Evolutionary conservation across 495 filamentous ascomycete species (phyloP).

Genomic region (Geoglossum glabrum): DNA sequence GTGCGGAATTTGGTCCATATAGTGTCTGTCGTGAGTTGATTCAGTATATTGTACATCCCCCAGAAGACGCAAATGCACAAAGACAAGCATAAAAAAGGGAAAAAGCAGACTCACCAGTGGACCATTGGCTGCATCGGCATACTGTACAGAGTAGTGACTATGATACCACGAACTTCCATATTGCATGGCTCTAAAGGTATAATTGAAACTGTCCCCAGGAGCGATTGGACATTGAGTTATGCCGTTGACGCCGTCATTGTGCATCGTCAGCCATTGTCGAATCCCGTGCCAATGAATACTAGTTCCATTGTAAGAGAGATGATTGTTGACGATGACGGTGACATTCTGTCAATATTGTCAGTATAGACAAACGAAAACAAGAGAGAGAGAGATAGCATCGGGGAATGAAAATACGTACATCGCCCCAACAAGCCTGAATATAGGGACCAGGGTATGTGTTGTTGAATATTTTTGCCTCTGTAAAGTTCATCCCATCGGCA

Average conservation of each 20-base stretch:
- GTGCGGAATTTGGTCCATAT: slow-evolving; percentile 25
- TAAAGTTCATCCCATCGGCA: slow-evolving; percentile 2
- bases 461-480: slow-evolving; percentile 2
- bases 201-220: slow-evolving; percentile 24
- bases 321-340: slow-evolving; percentile 16
- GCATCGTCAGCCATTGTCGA: slow-evolving; percentile 17
- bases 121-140: slow-evolving; percentile 30
- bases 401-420: slow-evolving; percentile 2
- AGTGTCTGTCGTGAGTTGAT: background rate
- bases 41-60: background rate
- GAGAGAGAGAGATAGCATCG: background rate
- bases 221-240: slow-evolving; percentile 28
- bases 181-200: slow-evolving; percentile 28
- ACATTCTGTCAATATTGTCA: background rate
- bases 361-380: background rate
- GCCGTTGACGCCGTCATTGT: slow-evolving; percentile 19
- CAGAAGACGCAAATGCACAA: background rate
- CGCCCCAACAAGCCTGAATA: slow-evolving; percentile 13
- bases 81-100: background rate
- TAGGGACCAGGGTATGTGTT: slow-evolving; percentile 4
- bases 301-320: slow-evolving; percentile 20
- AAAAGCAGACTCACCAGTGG: background rate
- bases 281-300: slow-evolving; percentile 25
- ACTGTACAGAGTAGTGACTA: slow-evolving; percentile 36
- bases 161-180: slow-evolving; percentile 48